Conservation (phyloP, 257 asterid species). For the Lycium barbarum region DNA sequence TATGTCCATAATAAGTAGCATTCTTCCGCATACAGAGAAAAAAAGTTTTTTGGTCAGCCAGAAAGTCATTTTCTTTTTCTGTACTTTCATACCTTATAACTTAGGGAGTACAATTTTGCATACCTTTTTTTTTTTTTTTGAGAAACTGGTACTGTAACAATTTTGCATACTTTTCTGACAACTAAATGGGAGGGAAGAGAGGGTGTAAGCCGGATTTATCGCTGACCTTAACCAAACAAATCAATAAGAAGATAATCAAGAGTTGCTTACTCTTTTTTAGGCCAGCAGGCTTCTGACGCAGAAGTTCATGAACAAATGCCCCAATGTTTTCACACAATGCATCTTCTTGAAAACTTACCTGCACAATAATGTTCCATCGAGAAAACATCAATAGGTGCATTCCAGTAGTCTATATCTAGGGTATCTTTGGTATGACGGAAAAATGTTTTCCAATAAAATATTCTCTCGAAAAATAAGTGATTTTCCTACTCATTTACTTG, state of each 20-base stretch:
- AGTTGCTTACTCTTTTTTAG: slow-evolving; percentile 88
- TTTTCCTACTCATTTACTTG: too few species aligned
- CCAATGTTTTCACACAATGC: slow-evolving; percentile 86
- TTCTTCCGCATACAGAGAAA: not conserved
- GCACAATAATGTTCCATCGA: slow-evolving; percentile 35
- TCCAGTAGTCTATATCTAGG: not conserved
- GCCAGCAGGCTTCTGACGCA: slow-evolving; percentile 92
- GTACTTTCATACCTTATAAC: not conserved
- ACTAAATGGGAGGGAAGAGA: not conserved
- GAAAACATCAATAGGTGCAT: slow-evolving; percentile 16
- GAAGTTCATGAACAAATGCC: slow-evolving; percentile 86
- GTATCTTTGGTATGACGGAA: too few species aligned
- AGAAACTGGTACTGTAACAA: too few species aligned
- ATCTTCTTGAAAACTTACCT: slow-evolving; percentile 81
- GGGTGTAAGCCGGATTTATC: not conserved
- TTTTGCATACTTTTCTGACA: not conserved
- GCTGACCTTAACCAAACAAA: slow-evolving; percentile 9
- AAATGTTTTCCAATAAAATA: too few species aligned
- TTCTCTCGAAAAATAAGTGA: too few species aligned
- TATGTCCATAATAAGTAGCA: not conserved
- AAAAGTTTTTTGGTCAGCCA: not conserved
- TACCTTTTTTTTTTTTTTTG: too few species aligned
- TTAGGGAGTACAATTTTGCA: not conserved
- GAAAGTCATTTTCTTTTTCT: not conserved
- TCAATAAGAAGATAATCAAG: slow-evolving; percentile 21